Evolutionary conservation across 2,329 filamentous ascomycete genomes (phyloP), one percentile per base, ranked within the genome.

Genomic region (Trichophyton schoenleinii): DNA sequence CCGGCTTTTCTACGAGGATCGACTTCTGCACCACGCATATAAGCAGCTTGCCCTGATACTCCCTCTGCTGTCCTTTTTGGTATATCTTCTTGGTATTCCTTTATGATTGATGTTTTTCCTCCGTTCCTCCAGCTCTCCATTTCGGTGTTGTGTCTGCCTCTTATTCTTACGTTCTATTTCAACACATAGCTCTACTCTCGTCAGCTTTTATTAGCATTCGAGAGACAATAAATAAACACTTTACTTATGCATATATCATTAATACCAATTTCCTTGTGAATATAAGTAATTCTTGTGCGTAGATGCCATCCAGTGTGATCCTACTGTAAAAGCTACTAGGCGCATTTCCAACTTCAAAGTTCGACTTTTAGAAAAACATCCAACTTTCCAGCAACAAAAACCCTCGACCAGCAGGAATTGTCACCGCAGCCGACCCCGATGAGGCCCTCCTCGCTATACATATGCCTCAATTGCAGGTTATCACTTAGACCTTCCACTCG

Each of bases 381-480:
- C 15, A 48, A 48, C 18, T 18, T 22, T 48, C 34, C 9, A 38
- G 2, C 34, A 13, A 8, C 44, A 55, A 36, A 18, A 34, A 18
- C 25, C 13, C 15, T 28, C 49, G 9, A 48, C 20, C 31, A 4
- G 18, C 11, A 13, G 36, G 13, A 18, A n/a, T 11, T 25, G 6
- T 18, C 20, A 42, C 61, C 36, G 57, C 36, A 41, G 31, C 49
- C 38, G 67, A 65, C 69, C 58, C 62, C 65, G 18, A 58, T 67
- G 36, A 66, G 65, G 52, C 58, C 66, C 57, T 67, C 72, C n/a
- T 71, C 46, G 61, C 72, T 67, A 7, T 64, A 59, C 46, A 36
- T 64, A 55, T 64, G 63, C 42, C 63, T 64, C 58, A 59, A 49
- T 55, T 64, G 63, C 53, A 57, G 62, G 58, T 52, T 60, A 46